Base-by-base conservation (phyloP, 2,329 filamentous ascomycete genomes). In the Cercospora beticola region DNA sequence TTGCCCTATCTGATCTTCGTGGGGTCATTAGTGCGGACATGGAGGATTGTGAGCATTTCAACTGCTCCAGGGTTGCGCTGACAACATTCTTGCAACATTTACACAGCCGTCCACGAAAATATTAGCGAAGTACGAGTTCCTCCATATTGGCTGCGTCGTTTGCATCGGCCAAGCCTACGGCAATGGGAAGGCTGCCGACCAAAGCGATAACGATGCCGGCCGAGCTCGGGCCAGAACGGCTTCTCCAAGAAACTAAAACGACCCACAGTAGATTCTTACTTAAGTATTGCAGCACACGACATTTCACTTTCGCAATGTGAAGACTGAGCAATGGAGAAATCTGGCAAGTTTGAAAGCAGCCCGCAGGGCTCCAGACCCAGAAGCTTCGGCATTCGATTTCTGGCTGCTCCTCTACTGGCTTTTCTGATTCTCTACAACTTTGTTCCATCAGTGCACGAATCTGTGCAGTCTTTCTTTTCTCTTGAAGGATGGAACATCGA, bases 351-450 rank as follows among this genome's bases (percentile, higher is more conserved):
- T 30, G 23, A 56, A 18, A 61, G n/a, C n/a, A 58, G 52, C 31
- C 21, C 52, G 36, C 57, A 61, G 33, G 52, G 40, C 58, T 18
- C 18, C 18, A 36, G 31, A 5, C 43, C 62, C 12, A 65, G 26
- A 58, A 43, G 52, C 40, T 30, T 65, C 9, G 62, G 62, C 18
- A 65, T 65, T 23, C 52, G 62, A 7, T 65, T 70, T 31, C 60
- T 73, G 46, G 54, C 72, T 12, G 68, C 66, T 33, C 66, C 70
- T n/a, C 56, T 73, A 6, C 28, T 73, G 12, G 70, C 72, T 5
- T 72, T 73, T 59, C 36, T 72, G 30, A 40, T 66, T 28, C 58
- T 70, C 5, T 73, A 73, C 65, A 73, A 72, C 59, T 65, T 70
- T 33, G 70, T 70, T 28, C 70, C 72, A 9, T 59, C 62, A 16